These are phyloP conservation scores for Aspergillus leporis DNA, from an alignment of 495 filamentous ascomycete genomes.

Conservation along the genomic window DNA sequence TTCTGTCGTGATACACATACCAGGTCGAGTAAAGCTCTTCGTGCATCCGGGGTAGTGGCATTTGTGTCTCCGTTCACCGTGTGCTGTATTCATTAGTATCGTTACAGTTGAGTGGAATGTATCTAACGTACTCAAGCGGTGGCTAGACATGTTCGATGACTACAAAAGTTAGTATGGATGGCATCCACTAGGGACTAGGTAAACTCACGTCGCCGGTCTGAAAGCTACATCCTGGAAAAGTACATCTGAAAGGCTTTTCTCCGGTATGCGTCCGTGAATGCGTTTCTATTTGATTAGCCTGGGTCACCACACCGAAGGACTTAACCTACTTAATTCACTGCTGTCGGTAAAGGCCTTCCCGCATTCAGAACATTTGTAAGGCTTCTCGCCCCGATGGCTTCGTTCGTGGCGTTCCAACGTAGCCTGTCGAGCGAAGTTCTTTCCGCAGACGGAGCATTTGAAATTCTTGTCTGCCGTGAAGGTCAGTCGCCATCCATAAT, in stretches of 20 bases:
- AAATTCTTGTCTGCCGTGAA: slow-evolving; percentile 45
- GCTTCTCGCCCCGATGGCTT: slow-evolving; percentile 56
- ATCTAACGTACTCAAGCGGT: slow-evolving; percentile 40
- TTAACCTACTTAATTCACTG: slow-evolving; percentile 48
- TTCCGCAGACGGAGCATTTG: slow-evolving; percentile 47
- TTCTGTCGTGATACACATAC: slow-evolving; percentile 28
- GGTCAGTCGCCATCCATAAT: neutral
- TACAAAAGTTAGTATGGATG: slow-evolving; percentile 17
- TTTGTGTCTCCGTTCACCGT: slow-evolving; percentile 50
- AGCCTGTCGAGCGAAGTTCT: slow-evolving; percentile 47
- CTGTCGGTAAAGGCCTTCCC: slow-evolving; percentile 50
- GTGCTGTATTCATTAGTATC: slow-evolving; percentile 31
- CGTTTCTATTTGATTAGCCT: slow-evolving; percentile 40
- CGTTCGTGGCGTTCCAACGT: slow-evolving; percentile 52
- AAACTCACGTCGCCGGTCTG: slow-evolving; percentile 47
- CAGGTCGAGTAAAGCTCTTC: slow-evolving; percentile 51
- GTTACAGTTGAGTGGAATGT: neutral
- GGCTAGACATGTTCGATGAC: slow-evolving; percentile 54
- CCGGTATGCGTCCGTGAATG: slow-evolving; percentile 53
- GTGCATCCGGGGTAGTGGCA: slow-evolving; percentile 43
- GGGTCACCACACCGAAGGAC: neutral
- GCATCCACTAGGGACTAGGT: neutral
- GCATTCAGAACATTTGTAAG: slow-evolving; percentile 47
- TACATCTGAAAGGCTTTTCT: slow-evolving; percentile 54
- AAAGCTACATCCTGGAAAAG: slow-evolving; percentile 48